These are phyloP conservation scores for Gloeophyllum trabeum DNA, from an alignment of 768 basidiomycete genomes.

Conservation along the genomic window DNA sequence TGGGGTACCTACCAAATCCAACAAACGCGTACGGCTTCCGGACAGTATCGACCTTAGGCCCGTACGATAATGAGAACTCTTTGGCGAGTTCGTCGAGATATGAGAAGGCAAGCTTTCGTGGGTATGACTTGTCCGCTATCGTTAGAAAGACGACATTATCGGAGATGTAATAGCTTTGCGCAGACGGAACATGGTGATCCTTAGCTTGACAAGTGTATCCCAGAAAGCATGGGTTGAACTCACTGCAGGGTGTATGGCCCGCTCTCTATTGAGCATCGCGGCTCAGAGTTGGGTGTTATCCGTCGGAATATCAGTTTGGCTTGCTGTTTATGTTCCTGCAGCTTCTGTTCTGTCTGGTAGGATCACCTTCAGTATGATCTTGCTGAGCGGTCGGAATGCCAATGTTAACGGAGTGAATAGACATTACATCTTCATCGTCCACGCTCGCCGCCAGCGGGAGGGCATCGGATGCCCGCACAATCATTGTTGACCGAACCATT, in stretches of 20 bases:
- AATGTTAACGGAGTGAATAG: slow-evolving; percentile 8
- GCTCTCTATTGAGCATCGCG: slow-evolving; percentile 93
- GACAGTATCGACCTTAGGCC: slow-evolving; percentile 82
- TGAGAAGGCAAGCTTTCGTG: slow-evolving; percentile 93
- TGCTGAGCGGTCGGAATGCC: neutral
- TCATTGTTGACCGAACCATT: slow-evolving; percentile 84
- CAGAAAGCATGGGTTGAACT: slow-evolving; percentile 20
- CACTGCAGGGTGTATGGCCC: slow-evolving; percentile 95
- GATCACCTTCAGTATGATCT: slow-evolving; percentile 4
- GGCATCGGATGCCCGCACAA: slow-evolving; percentile 78
- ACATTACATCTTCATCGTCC: slow-evolving; percentile 83
- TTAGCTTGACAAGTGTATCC: slow-evolving; percentile 4
- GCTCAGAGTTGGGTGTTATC: slow-evolving; percentile 89
- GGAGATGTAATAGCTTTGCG: slow-evolving; percentile 78
- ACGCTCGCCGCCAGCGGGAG: slow-evolving; percentile 92
- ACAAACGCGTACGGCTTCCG: slow-evolving; percentile 99
- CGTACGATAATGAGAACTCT: slow-evolving; percentile 90
- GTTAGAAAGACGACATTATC: slow-evolving; percentile 93
- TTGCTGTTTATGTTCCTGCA: slow-evolving; percentile 98
- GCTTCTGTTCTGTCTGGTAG: slow-evolving; percentile 75
- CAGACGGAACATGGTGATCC: slow-evolving; percentile 1
- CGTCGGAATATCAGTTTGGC: slow-evolving; percentile 94
- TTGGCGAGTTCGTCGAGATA: slow-evolving; percentile 96
- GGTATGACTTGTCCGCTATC: slow-evolving; percentile 95
- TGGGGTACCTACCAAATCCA: slow-evolving; percentile 70